Conservation (phyloP, 768 basidiomycete genomes). For the Collybia sordida region DNA sequence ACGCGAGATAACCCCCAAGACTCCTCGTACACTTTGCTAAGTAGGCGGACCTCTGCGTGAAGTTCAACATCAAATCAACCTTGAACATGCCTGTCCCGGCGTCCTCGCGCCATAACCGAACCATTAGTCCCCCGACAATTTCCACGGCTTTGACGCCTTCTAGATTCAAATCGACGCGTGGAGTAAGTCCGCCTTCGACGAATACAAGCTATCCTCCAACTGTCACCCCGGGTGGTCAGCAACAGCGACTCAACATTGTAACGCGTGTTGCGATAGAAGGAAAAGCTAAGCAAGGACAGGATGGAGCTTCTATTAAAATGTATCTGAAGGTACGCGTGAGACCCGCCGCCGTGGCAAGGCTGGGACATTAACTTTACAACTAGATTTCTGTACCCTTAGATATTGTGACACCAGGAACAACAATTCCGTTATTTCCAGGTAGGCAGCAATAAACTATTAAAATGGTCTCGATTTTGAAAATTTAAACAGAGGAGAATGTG, state of each 20-base stretch:
- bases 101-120: constrained; percentile 12
- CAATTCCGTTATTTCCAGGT: constrained; percentile 76
- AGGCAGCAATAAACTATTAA: constrained; percentile 10
- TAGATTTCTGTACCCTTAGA: constrained; percentile 73
- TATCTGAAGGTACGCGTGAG: constrained; percentile 65
- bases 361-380: neutral
- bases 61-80: neutral
- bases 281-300: constrained; percentile 61
- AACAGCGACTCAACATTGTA: constrained; percentile 62
- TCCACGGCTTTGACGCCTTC: constrained; percentile 8
- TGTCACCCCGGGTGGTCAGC: constrained; percentile 39
- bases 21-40: neutral
- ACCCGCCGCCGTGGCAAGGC: neutral
- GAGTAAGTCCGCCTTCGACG: constrained; percentile 18
- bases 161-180: constrained; percentile 16
- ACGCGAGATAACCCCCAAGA: neutral
- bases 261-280: constrained; percentile 76
- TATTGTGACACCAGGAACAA: constrained; percentile 60
- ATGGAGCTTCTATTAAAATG: constrained; percentile 69
- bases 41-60: too few relatives aligned
- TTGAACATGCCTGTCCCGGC: constrained; percentile 9
- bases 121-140: constrained; percentile 10
- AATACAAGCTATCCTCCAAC: constrained; percentile 45
- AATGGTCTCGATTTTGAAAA: neutral
- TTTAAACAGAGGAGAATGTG: constrained; percentile 67